These are phyloP conservation scores for Phallus indusiatus DNA, from an alignment of 768 basidiomycete species.

Conservation along the genomic window DNA sequence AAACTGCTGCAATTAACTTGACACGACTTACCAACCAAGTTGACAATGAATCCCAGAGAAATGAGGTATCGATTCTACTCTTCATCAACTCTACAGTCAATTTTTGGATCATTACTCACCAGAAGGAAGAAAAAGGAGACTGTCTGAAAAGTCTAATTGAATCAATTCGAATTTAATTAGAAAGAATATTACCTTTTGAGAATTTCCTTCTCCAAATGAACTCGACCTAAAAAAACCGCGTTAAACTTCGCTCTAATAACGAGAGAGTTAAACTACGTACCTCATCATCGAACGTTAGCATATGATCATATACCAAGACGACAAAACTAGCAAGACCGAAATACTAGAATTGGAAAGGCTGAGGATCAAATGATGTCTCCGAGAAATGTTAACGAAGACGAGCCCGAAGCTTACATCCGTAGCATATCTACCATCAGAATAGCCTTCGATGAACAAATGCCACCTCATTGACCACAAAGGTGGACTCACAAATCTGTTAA, in stretches of 20 bases:
- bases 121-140: slow-evolving; percentile 1
- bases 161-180: too few species aligned
- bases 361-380: neutral
- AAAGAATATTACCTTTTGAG: neutral
- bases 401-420: neutral
- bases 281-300: slow-evolving; percentile 8
- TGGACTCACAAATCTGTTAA: neutral
- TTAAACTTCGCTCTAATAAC: neutral
- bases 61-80: slow-evolving; percentile 7
- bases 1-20: neutral
- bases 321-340: slow-evolving; percentile 9
- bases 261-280: neutral
- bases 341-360: neutral
- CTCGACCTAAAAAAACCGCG: neutral
- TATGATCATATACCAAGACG: slow-evolving; percentile 7
- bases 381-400: neutral
- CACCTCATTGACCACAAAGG: neutral
- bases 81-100: neutral
- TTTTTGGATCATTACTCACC: neutral
- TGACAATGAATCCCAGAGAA: slow-evolving; percentile 3
- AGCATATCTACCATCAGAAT: neutral
- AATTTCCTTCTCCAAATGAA: slow-evolving; percentile 5
- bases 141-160: neutral
- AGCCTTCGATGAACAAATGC: neutral
- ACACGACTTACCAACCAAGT: neutral